Conservation (phyloP, 345 rosid species). For the Salix udensis region DNA sequence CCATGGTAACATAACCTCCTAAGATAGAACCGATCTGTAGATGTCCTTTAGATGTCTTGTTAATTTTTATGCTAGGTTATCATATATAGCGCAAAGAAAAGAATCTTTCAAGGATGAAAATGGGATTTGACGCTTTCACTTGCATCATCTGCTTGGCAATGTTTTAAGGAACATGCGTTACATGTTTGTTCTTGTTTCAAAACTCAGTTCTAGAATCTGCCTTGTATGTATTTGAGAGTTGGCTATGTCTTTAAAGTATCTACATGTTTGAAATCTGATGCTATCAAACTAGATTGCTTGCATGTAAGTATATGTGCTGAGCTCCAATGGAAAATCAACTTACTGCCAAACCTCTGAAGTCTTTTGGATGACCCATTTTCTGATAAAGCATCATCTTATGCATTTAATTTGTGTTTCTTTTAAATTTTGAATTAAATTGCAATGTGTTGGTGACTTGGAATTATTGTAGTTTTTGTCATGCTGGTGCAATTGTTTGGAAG, state of each 20-base stretch:
- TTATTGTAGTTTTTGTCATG: background rate
- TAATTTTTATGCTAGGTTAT: background rate
- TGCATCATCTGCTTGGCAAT: background rate
- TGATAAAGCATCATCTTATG: background rate
- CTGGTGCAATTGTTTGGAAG: background rate
- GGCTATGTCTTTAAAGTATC: background rate
- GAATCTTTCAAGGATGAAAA: background rate
- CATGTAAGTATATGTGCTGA: background rate
- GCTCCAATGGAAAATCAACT: background rate
- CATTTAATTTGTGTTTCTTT: background rate
- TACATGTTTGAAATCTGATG: background rate
- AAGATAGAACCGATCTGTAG: background rate
- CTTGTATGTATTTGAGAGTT: background rate
- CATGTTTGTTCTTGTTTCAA: background rate
- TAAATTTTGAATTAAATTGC: background rate
- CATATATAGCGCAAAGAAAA: background rate
- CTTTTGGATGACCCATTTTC: slow-evolving; percentile 2
- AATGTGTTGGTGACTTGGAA: background rate
- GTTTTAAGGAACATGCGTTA: background rate
- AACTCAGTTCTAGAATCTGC: background rate
- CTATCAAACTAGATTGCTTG: background rate
- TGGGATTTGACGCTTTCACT: background rate
- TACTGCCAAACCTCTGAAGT: background rate
- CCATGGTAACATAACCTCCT: background rate
- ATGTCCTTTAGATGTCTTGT: background rate